Conservation (phyloP, 345 rosid genomes). For the Populus tremula region DNA sequence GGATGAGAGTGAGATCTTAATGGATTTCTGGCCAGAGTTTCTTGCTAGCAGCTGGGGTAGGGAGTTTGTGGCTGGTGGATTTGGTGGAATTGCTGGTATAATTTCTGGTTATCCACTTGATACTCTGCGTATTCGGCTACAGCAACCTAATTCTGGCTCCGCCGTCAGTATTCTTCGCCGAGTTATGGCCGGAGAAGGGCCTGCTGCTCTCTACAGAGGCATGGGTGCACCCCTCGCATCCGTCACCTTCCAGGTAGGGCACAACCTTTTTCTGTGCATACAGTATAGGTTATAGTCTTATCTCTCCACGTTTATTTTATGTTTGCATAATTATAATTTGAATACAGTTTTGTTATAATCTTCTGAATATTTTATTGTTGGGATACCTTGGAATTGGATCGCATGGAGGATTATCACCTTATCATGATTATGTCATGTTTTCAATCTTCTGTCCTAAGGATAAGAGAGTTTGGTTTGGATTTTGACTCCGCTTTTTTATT, state of each 20-base stretch:
- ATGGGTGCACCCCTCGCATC: slow-evolving; percentile 94
- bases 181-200: slow-evolving; percentile 59
- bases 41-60: slow-evolving; percentile 76
- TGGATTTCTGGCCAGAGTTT: slow-evolving; percentile 98
- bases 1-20: slow-evolving; percentile 22
- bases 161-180: slow-evolving; percentile 64
- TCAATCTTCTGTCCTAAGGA: not conserved
- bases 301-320: not conserved
- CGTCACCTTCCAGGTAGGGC: slow-evolving; percentile 83
- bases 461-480: not conserved
- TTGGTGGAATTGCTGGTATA: slow-evolving; percentile 92
- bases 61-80: slow-evolving; percentile 91
- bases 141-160: slow-evolving; percentile 73
- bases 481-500: not conserved
- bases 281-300: not conserved
- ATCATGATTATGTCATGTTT: slow-evolving; percentile 5
- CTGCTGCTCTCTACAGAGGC: slow-evolving; percentile 74
- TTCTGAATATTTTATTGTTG: not conserved
- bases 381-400: not conserved
- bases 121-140: slow-evolving; percentile 74
- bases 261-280: too few relatives aligned
- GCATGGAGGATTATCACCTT: slow-evolving; percentile 13
- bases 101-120: slow-evolving; percentile 90
- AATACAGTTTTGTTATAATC: not conserved
- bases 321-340: not conserved